Conservation (phyloP, 2,329 filamentous ascomycete species). For the Diaporthe amygdali region DNA sequence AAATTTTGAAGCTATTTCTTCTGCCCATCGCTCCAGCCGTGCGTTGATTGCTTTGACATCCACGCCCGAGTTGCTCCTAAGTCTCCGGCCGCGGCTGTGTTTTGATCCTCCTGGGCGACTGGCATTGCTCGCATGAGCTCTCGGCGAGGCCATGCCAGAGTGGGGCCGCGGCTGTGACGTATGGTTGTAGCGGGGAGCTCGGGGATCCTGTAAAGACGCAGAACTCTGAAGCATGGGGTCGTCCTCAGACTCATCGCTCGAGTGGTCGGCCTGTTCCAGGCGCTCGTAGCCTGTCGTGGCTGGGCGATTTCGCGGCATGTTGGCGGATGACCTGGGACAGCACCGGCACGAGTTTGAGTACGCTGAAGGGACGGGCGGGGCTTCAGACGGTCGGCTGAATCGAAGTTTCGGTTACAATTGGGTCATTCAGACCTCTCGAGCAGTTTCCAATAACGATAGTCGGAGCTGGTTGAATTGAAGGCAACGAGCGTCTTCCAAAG, state of each 20-base stretch:
- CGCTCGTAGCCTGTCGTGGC: constrained; percentile 84
- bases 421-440: constrained; percentile 2
- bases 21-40: constrained; percentile 92
- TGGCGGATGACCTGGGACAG: constrained; percentile 28
- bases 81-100: constrained; percentile 51
- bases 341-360: not conserved
- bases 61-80: constrained; percentile 81
- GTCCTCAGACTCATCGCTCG: constrained; percentile 74
- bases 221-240: constrained; percentile 61
- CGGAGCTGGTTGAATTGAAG: constrained; percentile 3
- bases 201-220: constrained; percentile 62
- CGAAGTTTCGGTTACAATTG: not conserved
- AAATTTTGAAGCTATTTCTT: constrained; percentile 97
- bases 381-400: not conserved
- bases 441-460: not conserved
- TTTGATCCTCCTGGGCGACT: constrained; percentile 37
- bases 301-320: constrained; percentile 71
- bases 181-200: constrained; percentile 67
- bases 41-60: constrained; percentile 99
- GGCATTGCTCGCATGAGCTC: constrained; percentile 43
- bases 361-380: not conserved
- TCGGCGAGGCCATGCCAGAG: constrained; percentile 64
- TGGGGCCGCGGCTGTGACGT: constrained; percentile 66
- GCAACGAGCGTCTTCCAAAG: constrained; percentile 8
- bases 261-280: constrained; percentile 80